Evolutionary conservation across 345 rosid species (phyloP).

Genomic region (Cardiospermum halicacabum): DNA sequence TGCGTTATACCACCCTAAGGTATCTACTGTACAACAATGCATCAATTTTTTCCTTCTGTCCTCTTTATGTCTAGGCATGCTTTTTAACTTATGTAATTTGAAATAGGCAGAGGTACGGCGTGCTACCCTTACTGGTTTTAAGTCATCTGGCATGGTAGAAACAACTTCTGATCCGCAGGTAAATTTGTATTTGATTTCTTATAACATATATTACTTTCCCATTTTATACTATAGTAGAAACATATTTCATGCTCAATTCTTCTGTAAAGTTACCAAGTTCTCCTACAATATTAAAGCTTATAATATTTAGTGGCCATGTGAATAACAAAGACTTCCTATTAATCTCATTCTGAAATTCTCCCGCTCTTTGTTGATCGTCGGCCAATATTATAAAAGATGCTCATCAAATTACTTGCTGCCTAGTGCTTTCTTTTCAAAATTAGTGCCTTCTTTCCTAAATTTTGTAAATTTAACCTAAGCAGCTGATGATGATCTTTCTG

Average conservation of each 20-base stretch:
- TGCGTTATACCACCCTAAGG: conserved; percentile 86
- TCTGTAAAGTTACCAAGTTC: background rate
- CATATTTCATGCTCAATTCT: background rate
- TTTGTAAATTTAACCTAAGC: background rate
- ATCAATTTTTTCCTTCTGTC: conserved; percentile 5
- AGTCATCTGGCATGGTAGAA: conserved; percentile 40
- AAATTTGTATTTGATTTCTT: conserved; percentile 15
- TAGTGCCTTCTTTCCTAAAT: too few species aligned
- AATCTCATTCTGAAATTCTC: background rate
- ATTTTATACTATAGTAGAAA: background rate
- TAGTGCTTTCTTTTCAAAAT: background rate
- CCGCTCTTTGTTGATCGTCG: background rate
- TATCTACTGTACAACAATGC: conserved; percentile 23
- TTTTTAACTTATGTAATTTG: conserved; percentile 18
- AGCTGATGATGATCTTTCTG: background rate
- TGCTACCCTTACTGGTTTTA: conserved; percentile 60
- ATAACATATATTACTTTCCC: too few species aligned
- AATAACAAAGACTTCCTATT: background rate
- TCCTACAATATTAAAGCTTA: background rate
- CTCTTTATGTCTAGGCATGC: conserved; percentile 6
- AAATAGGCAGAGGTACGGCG: conserved; percentile 72
- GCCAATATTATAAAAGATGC: background rate
- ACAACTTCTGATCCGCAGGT: conserved; percentile 55
- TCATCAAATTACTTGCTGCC: background rate
- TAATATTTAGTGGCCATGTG: background rate